Evolutionary conservation across 2,329 filamentous ascomycete genomes (phyloP).

Genomic region (Phoma sp.): DNA sequence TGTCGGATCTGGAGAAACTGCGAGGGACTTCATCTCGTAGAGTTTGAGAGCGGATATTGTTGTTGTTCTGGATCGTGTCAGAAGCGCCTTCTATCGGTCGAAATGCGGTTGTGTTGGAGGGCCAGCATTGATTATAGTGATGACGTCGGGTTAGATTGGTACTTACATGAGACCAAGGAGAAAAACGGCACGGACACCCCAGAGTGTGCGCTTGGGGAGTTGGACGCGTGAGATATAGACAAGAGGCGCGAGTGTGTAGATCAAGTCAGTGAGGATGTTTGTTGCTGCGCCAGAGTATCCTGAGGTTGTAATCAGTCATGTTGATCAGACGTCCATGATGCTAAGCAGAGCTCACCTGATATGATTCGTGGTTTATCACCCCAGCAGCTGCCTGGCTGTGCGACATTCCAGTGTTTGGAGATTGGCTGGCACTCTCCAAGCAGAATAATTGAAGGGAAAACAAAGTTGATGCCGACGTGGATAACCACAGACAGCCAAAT

Average conservation of each 20-base stretch:
- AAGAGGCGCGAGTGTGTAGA: conserved; percentile 34
- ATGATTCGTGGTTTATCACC: conserved; percentile 31
- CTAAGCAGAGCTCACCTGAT: conserved; percentile 15
- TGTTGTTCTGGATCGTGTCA: conserved; percentile 27
- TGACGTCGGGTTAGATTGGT: too few relatives aligned
- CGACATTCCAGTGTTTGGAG: conserved; percentile 32
- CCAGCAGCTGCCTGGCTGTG: conserved; percentile 33
- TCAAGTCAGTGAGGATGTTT: conserved; percentile 35
- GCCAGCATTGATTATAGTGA: too few relatives aligned
- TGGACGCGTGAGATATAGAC: conserved; percentile 35
- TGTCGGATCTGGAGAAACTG: conserved; percentile 29
- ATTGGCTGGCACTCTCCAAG: conserved; percentile 34
- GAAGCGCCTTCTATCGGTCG: too few relatives aligned
- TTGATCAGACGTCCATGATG: neutral
- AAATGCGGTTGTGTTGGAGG: too few relatives aligned
- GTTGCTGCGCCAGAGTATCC: conserved; percentile 36
- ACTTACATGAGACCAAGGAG: conserved; percentile 36
- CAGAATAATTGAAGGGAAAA: conserved; percentile 32
- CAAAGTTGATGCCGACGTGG: conserved; percentile 31
- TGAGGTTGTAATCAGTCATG: neutral
- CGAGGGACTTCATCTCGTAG: conserved; percentile 33
- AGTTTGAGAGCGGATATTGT: conserved; percentile 37
- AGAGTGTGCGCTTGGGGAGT: conserved; percentile 32
- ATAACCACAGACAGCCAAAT: conserved; percentile 33
- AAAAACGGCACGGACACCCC: conserved; percentile 39